A percentile compares a stretch with the other conserved stretches of the same genome.
phyloP scores from a whole-genome alignment of 768 basidiomycete species.

The Hypsizygus marmoreus region DNA sequence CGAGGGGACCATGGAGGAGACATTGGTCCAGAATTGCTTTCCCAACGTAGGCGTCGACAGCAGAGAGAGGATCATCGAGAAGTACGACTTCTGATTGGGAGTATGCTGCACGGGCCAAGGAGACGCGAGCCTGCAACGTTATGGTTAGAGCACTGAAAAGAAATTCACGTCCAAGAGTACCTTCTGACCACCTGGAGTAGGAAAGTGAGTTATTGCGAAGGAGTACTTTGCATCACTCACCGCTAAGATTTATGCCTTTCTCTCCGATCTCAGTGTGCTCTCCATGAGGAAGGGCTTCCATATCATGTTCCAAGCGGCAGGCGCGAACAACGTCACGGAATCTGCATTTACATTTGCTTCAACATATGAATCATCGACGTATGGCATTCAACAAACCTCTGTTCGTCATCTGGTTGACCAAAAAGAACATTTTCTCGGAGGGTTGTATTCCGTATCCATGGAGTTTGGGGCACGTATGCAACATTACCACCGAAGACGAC shows the following conservation, averaged over 20 bases:
- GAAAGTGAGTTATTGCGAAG: too few relatives aligned
- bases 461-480: conserved; percentile 60
- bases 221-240: too few relatives aligned
- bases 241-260: conserved; percentile 71
- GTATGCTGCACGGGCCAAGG: conserved; percentile 77
- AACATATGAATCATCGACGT: too few relatives aligned
- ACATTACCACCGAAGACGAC: conserved; percentile 55
- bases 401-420: conserved; percentile 63
- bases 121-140: conserved; percentile 71
- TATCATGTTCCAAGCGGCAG: conserved; percentile 71
- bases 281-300: conserved; percentile 70
- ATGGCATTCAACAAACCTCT: conserved; percentile 39
- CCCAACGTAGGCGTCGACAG: conserved; percentile 78
- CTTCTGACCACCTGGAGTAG: conserved; percentile 42
- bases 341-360: too few relatives aligned
- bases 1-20: conserved; percentile 53
- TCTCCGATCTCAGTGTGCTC: conserved; percentile 76
- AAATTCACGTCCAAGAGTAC: conserved; percentile 14
- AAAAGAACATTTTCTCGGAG: conserved; percentile 77
- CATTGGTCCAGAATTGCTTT: conserved; percentile 66
- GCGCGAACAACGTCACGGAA: conserved; percentile 60
- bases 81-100: conserved; percentile 72
- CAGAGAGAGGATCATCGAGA: conserved; percentile 80
- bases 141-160: too few relatives aligned
- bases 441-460: conserved; percentile 72